Evolutionary conservation across 2,329 filamentous ascomycete genomes (phyloP), one percentile per base, ranked within the genome.

Genomic region (Hawksworthiomyces lignivorus): DNA sequence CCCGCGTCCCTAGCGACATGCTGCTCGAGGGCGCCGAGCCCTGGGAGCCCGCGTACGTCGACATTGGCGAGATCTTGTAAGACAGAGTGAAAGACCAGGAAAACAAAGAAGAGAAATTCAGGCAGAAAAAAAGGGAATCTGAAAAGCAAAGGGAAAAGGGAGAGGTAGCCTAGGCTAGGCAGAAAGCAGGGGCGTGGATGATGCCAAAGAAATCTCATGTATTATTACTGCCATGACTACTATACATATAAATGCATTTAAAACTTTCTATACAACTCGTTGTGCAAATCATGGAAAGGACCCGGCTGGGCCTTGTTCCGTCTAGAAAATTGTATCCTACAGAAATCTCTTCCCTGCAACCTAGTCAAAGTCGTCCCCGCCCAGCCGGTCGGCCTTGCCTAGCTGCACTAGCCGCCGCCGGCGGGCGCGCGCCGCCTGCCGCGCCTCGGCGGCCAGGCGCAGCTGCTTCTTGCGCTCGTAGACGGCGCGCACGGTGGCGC

Each of bases 381-480:
- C 70, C n/a, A 78, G 63, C 45, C 70, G 71, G 14, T 73, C 72
- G n/a, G 68, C 65, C 29, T 69, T 64, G 0, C 75, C 75, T 45
- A 67, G 52, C 48, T 69, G 62, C 27, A 77, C 57, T 12, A 71
- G 62, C 42, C 64, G 63, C 36, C 73, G 64, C 26, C n/a, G n/a
- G n/a, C n/a, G 24, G 24, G 64, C 68, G 38, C 61, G 60, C 43
- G 68, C 65, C 20, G 30, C 55, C 12, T 34, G 60, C 58, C 5
- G 50, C 56, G 8, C 51, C 4, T 50, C 56, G 6, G 52, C 57
- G 54, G 79, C 73, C 54, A 83, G 62, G 14, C 88, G 70, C 45
- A 68, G 55, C 57, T 71, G 77, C 67, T 83, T 92, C 72, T 95
- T 95, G 47, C 92, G 73, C 70, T 96, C 87, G 62, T 95, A 98